These are phyloP conservation scores for Cyclocybe aegerita DNA, from an alignment of 768 basidiomycete species.

Conservation along the genomic window DNA sequence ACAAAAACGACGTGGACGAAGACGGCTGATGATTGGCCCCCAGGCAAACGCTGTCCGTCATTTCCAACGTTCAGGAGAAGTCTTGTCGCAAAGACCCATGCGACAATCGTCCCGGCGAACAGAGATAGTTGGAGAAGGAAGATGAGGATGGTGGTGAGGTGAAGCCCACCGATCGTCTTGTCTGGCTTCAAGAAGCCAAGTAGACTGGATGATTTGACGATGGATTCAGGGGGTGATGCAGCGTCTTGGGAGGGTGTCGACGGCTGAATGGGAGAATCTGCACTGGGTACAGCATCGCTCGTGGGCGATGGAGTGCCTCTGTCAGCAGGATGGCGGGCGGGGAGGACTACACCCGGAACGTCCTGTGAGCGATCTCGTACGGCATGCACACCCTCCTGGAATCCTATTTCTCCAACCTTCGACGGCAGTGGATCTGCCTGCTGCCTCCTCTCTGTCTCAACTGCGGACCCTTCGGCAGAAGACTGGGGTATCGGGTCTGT, in stretches of 20 bases:
- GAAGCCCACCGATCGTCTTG: constrained; percentile 43
- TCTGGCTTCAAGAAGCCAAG: constrained; percentile 40
- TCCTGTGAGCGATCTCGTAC: constrained; percentile 39
- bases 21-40: constrained; percentile 35
- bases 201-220: constrained; percentile 27
- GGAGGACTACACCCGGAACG: constrained; percentile 20
- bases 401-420: constrained; percentile 71
- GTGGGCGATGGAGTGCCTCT: constrained; percentile 8
- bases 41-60: constrained; percentile 15
- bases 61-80: constrained; percentile 11
- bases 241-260: neutral
- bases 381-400: constrained; percentile 37
- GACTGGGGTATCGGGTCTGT: constrained; percentile 6
- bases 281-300: neutral
- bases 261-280: constrained; percentile 4
- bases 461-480: constrained; percentile 1
- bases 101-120: constrained; percentile 49
- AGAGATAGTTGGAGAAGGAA: constrained; percentile 39
- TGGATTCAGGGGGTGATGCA: constrained; percentile 14
- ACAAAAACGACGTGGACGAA: constrained; percentile 67
- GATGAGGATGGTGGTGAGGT: constrained; percentile 39
- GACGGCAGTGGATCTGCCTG: constrained; percentile 63
- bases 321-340: constrained; percentile 45
- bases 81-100: constrained; percentile 49
- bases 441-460: constrained; percentile 29